Base-by-base conservation (phyloP, 345 rosid genomes). In the Populus tremula region DNA sequence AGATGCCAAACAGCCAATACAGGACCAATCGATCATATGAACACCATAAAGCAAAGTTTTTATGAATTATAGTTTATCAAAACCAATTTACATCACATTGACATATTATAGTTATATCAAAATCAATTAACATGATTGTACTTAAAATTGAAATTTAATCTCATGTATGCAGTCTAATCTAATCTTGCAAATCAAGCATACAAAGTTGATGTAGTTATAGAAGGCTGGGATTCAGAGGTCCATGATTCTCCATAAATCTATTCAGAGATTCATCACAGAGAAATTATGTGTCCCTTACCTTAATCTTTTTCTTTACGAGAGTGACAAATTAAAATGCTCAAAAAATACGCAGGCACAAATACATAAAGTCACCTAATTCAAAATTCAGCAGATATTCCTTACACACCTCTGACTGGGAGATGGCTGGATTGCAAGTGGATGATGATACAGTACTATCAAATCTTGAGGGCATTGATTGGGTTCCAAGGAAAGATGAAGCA, bases 351-450 rank as follows among this genome's bases (percentile, higher is more conserved):
- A 21, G 29, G 47, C 6, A 18, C 31, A 39, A 41, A 54, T 56
- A 72, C 13, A n/a, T 0, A 1, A 54, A 50, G 20, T 31, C 45
- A 35, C 39, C 39, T 29, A 70, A 70, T 27, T 49, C 50, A 17
- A 47, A 21, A 33, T 1, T 16, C 53, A 16, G 6, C 29, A 41
- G 21, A 49, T 50, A 75, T 7, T 61, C 29, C 31, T 35, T 65
- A 75, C 69, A 41, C 79, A 87, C 92, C 90, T 89, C 87, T 69
- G 78, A 64, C 45, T 81, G 69, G 31, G 89, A 79, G 56, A 72
- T 21, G 20, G 67, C 10, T 27, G 76, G 76, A 59, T 50, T 38
- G 27, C 70, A 75, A 20, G 76, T 27, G 6, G 83, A 69, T 64
- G 83, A 69, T 64, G 90, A 67, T 25, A 77, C 59, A 21, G 82